phyloP scores from a whole-genome alignment of 768 basidiomycete genomes.

The Calocera cornea region DNA sequence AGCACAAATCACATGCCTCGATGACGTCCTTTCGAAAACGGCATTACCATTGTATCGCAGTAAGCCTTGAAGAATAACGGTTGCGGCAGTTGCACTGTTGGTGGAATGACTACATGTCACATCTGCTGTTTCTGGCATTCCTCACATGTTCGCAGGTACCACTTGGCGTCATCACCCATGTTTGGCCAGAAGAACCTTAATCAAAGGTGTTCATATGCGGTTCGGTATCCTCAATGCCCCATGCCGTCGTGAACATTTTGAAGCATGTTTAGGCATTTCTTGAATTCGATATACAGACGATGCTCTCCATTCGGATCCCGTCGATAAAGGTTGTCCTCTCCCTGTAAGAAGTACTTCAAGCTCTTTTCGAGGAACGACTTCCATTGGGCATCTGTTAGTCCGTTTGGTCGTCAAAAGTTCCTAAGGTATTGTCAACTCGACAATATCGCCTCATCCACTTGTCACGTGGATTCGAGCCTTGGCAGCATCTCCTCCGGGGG shows the following conservation, averaged over 20 bases:
- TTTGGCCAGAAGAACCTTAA: neutral
- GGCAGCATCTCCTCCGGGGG: too few relatives aligned
- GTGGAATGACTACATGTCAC: constrained; percentile 7
- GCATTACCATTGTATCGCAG: neutral
- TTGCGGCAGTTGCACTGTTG: constrained; percentile 6
- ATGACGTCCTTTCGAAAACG: neutral
- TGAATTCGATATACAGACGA: constrained; percentile 19
- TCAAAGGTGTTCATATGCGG: constrained; percentile 7
- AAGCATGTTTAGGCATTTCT: constrained; percentile 14
- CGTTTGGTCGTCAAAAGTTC: too few relatives aligned
- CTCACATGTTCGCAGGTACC: constrained; percentile 25
- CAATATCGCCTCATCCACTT: too few relatives aligned
- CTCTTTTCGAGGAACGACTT: neutral
- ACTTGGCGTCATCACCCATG: constrained; percentile 10
- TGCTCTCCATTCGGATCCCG: constrained; percentile 13
- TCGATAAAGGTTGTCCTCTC: constrained; percentile 16
- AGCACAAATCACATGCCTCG: constrained; percentile 18
- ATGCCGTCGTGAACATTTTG: constrained; percentile 19
- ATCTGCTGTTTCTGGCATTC: constrained; percentile 3
- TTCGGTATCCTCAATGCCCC: constrained; percentile 24
- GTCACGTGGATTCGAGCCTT: too few relatives aligned
- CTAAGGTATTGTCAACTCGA: too few relatives aligned
- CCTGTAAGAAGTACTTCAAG: constrained; percentile 14
- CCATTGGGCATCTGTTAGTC: too few relatives aligned
- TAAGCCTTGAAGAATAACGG: neutral